phyloP scores from a whole-genome alignment of 495 filamentous ascomycete species.

The Delitschia confertaspora region DNA sequence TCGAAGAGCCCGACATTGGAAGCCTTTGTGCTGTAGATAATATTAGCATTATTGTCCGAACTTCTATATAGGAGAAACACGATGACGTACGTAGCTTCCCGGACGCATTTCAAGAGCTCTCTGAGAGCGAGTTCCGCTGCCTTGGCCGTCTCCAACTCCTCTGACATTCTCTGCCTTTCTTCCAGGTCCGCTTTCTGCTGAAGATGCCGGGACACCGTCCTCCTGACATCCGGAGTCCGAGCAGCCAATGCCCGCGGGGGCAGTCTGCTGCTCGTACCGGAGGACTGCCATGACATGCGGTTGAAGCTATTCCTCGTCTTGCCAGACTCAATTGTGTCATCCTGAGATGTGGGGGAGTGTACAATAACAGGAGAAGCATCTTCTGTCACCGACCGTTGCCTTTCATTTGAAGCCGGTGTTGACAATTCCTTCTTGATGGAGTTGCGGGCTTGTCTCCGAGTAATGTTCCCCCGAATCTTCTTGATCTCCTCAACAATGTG shows the following conservation, averaged over 20 bases:
- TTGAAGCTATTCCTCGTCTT: slow-evolving; percentile 48
- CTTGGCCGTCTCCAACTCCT: slow-evolving; percentile 60
- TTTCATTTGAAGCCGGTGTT: slow-evolving; percentile 11
- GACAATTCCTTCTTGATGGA: slow-evolving; percentile 45
- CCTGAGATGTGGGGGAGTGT: slow-evolving; percentile 23
- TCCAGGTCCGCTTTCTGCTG: slow-evolving; percentile 50
- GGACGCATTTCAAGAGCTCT: slow-evolving; percentile 68
- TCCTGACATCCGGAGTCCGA: slow-evolving; percentile 35
- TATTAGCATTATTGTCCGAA: neutral
- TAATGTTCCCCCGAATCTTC: slow-evolving; percentile 71
- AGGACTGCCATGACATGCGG: slow-evolving; percentile 64
- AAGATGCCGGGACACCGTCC: slow-evolving; percentile 36
- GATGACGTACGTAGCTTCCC: slow-evolving; percentile 64
- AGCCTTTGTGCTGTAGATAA: slow-evolving; percentile 8
- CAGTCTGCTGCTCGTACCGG: slow-evolving; percentile 74
- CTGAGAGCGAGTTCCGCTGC: slow-evolving; percentile 78
- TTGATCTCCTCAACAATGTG: slow-evolving; percentile 83
- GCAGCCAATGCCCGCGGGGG: slow-evolving; percentile 40
- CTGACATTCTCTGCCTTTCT: slow-evolving; percentile 47
- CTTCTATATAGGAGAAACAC: neutral
- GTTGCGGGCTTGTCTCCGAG: slow-evolving; percentile 60
- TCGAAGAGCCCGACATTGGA: slow-evolving; percentile 46
- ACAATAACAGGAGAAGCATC: slow-evolving; percentile 19
- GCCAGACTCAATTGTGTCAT: slow-evolving; percentile 35
- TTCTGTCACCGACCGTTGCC: slow-evolving; percentile 12